Base-by-base conservation (phyloP, 352 stramenopile species). In the Aphanomyces invadans region DNA sequence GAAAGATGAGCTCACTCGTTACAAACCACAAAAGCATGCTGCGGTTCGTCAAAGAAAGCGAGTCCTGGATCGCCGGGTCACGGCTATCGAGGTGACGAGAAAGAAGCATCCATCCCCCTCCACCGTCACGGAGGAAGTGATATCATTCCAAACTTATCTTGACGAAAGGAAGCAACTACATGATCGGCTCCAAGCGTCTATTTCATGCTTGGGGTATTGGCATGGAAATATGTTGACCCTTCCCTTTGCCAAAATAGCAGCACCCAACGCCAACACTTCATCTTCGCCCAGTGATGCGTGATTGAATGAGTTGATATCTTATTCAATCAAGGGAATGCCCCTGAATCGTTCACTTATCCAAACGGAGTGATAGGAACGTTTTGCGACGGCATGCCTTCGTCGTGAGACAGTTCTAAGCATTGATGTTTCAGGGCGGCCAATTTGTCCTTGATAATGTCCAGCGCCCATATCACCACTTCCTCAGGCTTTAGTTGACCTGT, bases 371-470 rank as follows among this genome's bases (percentile, higher is more conserved):
- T 89, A 12, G 85, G 85, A 0, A 74, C 78, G 28, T 80, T 59
- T 10, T 63, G 56, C 29, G 73, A 68, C 1, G 49, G 73, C 1
- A 74, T 74, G 46, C 87, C 77, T 46, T 93, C 85, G 64, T 94
- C 86, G 49, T 92, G 86, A 59, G 78, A 90, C 23, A 94, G 71
- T 69, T 94, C 83, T 55, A 92, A 73, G 62, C 81, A 91, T 75
- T 94, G 86, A 65, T 94, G 83, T 72, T 91, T 94, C 38, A 94
- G 73, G 62, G 76, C 88, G 67, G 81, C 89, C 51, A 94, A 65
- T 64, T 94, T 94, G 62, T 94, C 86, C 9, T 84, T 83, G 53
- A 94, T 94, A 12, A 94, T 74, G 71, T 94, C 86, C 54, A 94
- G 66, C 65, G 86, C 86, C 48, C 83, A 92, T 62, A 92, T 91